Evolutionary conservation across 2,329 filamentous ascomycete species (phyloP), one percentile per base, ranked within the genome.

Genomic region (Gaeumannomyces sp.): DNA sequence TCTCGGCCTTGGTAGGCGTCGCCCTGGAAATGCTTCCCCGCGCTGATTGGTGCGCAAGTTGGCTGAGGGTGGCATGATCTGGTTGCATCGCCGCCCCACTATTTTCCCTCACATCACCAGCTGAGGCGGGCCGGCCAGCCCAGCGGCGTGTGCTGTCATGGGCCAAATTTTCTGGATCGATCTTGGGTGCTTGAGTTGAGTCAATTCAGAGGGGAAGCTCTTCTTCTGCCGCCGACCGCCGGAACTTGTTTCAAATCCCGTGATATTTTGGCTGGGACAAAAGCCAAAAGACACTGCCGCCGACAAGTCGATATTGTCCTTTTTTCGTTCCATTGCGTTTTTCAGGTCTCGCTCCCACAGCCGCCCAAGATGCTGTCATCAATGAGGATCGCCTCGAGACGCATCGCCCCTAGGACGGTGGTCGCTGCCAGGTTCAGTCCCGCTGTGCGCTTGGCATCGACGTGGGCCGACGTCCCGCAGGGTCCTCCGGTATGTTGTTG

Each of bases 381-480:
- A 66, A 75, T 85, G 69, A 81, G 83, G 76, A 72, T 83, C 70
- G 81, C 80, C 69, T 78, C 80, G 74, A 80, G 84, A 72, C 81
- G 80, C 73, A 80, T 77, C 60, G 76, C 74, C 67, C 72, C 76
- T 68, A 78, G 77, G 68, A 73, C 75, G 67, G 75, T 77, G 59
- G 45, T n/a, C 10, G 71, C 78, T 66, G 72, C 77, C 68, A 71
- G 78, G 70, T 76, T 76, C 70, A 72, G 79, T 61, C 73, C 76
- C 66, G 77, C 76, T 69, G 70, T 77, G 65, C 85, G 83, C 70
- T 77, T 88, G 72, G 88, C 86, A 71, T 97, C 93, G 67, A 91
- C 90, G 71, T 98, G 94, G 93, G 87, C 91, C 75, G 90, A 91
- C 74, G 92, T 98, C 65, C 89, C 92, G 71, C 92, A 97, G 81